Base-by-base conservation (phyloP, 1,139 yeast species). In the Taiozyma sp. region DNA sequence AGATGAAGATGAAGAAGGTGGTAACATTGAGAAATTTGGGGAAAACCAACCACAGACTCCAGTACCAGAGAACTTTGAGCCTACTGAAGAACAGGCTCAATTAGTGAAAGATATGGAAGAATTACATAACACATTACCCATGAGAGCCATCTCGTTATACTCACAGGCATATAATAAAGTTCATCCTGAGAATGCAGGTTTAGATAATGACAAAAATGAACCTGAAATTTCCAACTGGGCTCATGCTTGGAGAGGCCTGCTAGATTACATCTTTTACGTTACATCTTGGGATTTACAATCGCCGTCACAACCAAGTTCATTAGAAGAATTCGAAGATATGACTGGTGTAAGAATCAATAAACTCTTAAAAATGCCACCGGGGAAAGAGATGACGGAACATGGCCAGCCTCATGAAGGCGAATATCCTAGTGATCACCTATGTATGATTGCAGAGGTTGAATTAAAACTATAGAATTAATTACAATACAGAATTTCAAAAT, bases 151-250 rank as follows among this genome's bases (percentile, higher is more conserved):
- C 27, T 87, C 96, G 1, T 61, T 88, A 44, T 91, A 90, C 62
- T 84, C 95, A 0, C 74, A 80, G 4, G 92, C 82, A 1, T 90
- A 91, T 64, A 66, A 70, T 27, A 55, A 65, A 2, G 91, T 87
- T 1, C 91, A 91, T 66, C 82, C 88, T 0, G 79, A 75, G 49
- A 90, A 91, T 64, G 63, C 92, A 0, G 89, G 91, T 1, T 54
- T 75, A 3, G 88, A 83, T 62, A 83, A 83, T 56, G 79, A 79
- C 29, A 71, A 83, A 55, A 76, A 79, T 46, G 97, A 91, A 64
- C 97, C 97, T 0, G 75, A 75, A 48, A 88, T 89, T 57, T 89
- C 97, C 5, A 91, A 91, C 62, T 91, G 97, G 97, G 96, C 97
- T 0, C 87, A 87, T 63, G 67, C 87, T 0, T 91, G 96, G 96